Conservation (phyloP, 495 filamentous ascomycete genomes). For the Chaetomidium leptoderma region DNA sequence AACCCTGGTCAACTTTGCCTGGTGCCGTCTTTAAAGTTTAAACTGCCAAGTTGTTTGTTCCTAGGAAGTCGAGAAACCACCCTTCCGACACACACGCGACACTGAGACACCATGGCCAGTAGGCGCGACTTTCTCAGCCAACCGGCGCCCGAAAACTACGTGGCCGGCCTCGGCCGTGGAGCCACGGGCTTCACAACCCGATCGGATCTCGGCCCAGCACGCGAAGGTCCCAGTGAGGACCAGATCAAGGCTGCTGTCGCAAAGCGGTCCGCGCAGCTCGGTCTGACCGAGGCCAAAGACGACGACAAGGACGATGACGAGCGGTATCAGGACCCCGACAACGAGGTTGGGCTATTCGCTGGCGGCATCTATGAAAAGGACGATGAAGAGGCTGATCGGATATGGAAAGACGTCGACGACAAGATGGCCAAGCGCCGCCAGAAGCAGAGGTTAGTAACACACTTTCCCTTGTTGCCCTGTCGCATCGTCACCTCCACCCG, state of each 20-base stretch:
- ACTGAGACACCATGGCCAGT: constrained; percentile 54
- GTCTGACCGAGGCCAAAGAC: constrained; percentile 68
- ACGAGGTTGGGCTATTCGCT: constrained; percentile 92
- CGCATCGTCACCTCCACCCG: neutral
- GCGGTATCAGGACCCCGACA: constrained; percentile 92
- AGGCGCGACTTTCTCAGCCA: constrained; percentile 90
- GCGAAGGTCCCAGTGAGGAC: constrained; percentile 95
- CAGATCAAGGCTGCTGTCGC: constrained; percentile 97
- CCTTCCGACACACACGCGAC: neutral
- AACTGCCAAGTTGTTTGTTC: neutral
- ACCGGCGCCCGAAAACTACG: constrained; percentile 94
- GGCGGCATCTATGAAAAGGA: constrained; percentile 92
- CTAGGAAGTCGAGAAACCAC: neutral
- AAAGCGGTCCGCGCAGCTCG: constrained; percentile 80
- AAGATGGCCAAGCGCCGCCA: constrained; percentile 88
- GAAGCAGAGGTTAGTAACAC: constrained; percentile 76
- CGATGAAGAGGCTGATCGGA: constrained; percentile 93
- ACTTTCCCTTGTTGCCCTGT: constrained; percentile 11
- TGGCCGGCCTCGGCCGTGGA: constrained; percentile 94
- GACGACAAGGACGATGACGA: constrained; percentile 82
- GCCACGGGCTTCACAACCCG: constrained; percentile 97
- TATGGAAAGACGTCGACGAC: constrained; percentile 93
- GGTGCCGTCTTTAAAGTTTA: neutral
- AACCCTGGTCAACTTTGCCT: neutral
- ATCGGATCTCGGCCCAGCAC: constrained; percentile 91